Conservation (phyloP, 768 basidiomycete species). For the Pulveroboletus sp. region DNA sequence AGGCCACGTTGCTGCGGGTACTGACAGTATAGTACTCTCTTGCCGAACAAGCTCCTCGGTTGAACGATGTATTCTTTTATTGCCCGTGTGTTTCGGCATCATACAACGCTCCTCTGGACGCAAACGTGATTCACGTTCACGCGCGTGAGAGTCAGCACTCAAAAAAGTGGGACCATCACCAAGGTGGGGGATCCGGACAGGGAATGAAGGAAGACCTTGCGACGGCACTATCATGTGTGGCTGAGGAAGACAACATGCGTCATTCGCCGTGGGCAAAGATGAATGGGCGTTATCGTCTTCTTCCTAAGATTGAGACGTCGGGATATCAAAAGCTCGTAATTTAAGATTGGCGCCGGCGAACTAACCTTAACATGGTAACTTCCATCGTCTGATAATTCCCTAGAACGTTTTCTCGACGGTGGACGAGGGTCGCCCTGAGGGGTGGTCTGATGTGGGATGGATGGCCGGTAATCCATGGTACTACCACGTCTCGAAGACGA, state of each 20-base stretch:
- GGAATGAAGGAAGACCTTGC: slow-evolving; percentile 14
- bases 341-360: slow-evolving; percentile 26
- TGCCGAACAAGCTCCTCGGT: slow-evolving; percentile 28
- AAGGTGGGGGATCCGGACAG: slow-evolving; percentile 14
- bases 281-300: slow-evolving; percentile 19
- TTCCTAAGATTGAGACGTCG: slow-evolving; percentile 26
- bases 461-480: slow-evolving; percentile 14
- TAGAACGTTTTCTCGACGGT: slow-evolving; percentile 32
- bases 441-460: slow-evolving; percentile 14
- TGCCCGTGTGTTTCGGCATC: slow-evolving; percentile 19
- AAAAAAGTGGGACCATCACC: slow-evolving; percentile 6
- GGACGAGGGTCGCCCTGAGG: slow-evolving; percentile 17
- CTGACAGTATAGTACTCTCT: slow-evolving; percentile 19
- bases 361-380: slow-evolving; percentile 30
- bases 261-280: slow-evolving; percentile 18
- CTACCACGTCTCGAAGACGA: slow-evolving; percentile 16
- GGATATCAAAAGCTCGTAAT: slow-evolving; percentile 22
- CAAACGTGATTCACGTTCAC: slow-evolving; percentile 17
- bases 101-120: slow-evolving; percentile 24
- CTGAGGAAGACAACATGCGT: slow-evolving; percentile 21
- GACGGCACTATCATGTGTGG: slow-evolving; percentile 23
- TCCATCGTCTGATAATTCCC: slow-evolving; percentile 26
- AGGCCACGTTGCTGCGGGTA: slow-evolving; percentile 31
- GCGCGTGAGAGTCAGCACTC: slow-evolving; percentile 13
- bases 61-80: slow-evolving; percentile 27